Evolutionary conservation across 2,329 filamentous ascomycete species (phyloP), one percentile per base, ranked within the genome.

Genomic region (Trichoderma arundinaceum): DNA sequence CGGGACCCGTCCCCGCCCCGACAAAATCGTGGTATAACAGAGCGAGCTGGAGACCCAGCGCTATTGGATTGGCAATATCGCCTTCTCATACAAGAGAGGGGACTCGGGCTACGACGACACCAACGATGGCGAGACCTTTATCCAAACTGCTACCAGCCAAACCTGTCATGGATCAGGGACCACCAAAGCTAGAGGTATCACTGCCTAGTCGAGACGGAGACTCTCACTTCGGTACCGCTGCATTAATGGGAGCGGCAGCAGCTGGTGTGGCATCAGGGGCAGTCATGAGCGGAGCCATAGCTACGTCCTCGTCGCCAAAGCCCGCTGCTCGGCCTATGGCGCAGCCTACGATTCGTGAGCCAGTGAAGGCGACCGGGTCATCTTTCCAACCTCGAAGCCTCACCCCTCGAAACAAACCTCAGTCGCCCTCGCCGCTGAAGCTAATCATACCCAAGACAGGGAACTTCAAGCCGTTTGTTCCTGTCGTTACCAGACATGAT

Each of bases 61-160:
- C 75, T 9, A 81, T 84, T 48, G 82, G 82, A 1, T 71, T 84
- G 19, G 82, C 82, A 2, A 77, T 84, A 59, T 80, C 82, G 7
- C 74, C 74, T 62, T 38, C 70, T 61, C 35, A 72, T 66, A 32
- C 71, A 67, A 48, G 67, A 69, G 19, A 72, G 64, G n/a, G 68
- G 69, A 44, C 73, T 66, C 51, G 49, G 9, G 67, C 64, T 3
- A 28, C 22, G 39, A 58, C 69, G 7, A 69, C 72, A 6, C 67
- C 71, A 1, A 66, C 69, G 7, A 66, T 70, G 1, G 65, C 69
- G 12, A 77, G 80, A 49, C 78, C 75, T 13, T 58, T 75, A 5
- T 83, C 82, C 1, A 80, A 73, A 66, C 74, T 83, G 1, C 74
- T 84, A n/a, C 82, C 82, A 9, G 78, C 78, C 8, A 80, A 77